A percentile compares a stretch with the other conserved stretches of the same genome.
Conservation (phyloP, 768 basidiomycete species). For the Tulasnella calospora region DNA sequence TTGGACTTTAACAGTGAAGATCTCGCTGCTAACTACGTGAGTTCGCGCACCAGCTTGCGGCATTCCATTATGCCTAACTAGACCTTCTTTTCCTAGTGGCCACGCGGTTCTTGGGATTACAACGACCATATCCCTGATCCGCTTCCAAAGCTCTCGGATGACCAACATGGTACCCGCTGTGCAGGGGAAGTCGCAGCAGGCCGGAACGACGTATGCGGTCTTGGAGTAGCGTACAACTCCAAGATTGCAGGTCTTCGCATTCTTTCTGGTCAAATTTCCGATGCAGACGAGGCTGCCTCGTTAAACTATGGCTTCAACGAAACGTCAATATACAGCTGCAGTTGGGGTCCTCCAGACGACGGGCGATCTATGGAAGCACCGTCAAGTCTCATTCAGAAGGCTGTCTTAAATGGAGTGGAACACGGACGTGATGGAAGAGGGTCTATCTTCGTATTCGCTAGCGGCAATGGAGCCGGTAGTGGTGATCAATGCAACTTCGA, state of each 20-base stretch:
- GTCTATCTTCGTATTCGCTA: conserved; percentile 93
- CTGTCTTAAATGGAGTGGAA: conserved; percentile 88
- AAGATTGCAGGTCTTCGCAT: conserved; percentile 94
- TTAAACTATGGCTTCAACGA: conserved; percentile 92
- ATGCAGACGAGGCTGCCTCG: conserved; percentile 90
- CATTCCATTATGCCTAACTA: neutral
- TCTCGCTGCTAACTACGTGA: conserved; percentile 84
- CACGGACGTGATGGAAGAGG: conserved; percentile 87
- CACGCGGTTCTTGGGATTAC: conserved; percentile 87
- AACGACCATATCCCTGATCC: conserved; percentile 89
- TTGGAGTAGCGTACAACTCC: conserved; percentile 88
- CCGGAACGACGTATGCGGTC: conserved; percentile 88
- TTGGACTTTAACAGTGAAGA: conserved; percentile 86
- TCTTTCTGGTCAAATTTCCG: conserved; percentile 88
- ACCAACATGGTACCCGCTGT: conserved; percentile 96
- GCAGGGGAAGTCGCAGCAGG: conserved; percentile 93
- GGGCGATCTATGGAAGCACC: conserved; percentile 94
- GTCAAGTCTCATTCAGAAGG: conserved; percentile 82
- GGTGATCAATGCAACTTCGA: conserved; percentile 99
- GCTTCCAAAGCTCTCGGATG: conserved; percentile 79
- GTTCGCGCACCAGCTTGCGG: conserved; percentile 35
- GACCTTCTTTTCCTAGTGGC: conserved; percentile 49
- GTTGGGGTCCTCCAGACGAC: conserved; percentile 97
- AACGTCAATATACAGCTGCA: conserved; percentile 90
- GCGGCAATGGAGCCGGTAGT: conserved; percentile 85